Base-by-base conservation (phyloP, 257 asterid genomes). In the Salvia rosmarinus region DNA sequence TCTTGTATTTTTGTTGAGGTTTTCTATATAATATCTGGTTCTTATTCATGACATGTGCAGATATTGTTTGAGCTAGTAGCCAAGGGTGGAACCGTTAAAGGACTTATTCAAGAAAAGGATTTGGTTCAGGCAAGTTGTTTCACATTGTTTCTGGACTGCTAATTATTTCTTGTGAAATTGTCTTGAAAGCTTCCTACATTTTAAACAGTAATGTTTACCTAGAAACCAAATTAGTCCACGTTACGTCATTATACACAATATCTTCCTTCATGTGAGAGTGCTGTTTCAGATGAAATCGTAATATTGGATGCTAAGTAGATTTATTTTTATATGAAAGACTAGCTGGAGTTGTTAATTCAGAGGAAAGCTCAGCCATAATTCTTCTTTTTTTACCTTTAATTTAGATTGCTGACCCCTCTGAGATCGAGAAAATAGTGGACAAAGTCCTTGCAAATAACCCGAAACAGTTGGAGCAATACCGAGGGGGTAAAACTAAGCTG, bases 41-140 rank as follows among this genome's bases (percentile, higher is more conserved):
- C 56, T 67, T 68, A 46, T 64, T 60, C 50, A 47, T 62, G 65
- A 71, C 50, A 59, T 66, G 21, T 83, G 80, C 89, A 94, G 99
- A 89, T 91, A 75, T 67, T 95, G 71, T 85, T 95, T 37, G 99
- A 89, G 87, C 84, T 95, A 46, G 81, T 95, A 89, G 86, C 88
- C 64, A 88, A 88, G 65, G 98, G 98, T 73, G 99, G 99, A 76
- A 91, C 96, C 10, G 98, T 91, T 64, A 81, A 89, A 79, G 96
- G 98, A 25, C 72, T 94, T 78, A 89, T 95, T 76, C 82, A 91
- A 83, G 98, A 91, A 74, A 95, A 91, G 84, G 89, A 87, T 79
- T 82, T 95, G 84, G 95, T 95, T 81, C 99, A 94, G 97, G 99
- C 80, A 82, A 83, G 88, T 86, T 43, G 47, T 60, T 72, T 56